Evolutionary conservation across 768 basidiomycete genomes (phyloP), one percentile per base, ranked within the genome.

Genomic region (Astraeus odoratus): DNA sequence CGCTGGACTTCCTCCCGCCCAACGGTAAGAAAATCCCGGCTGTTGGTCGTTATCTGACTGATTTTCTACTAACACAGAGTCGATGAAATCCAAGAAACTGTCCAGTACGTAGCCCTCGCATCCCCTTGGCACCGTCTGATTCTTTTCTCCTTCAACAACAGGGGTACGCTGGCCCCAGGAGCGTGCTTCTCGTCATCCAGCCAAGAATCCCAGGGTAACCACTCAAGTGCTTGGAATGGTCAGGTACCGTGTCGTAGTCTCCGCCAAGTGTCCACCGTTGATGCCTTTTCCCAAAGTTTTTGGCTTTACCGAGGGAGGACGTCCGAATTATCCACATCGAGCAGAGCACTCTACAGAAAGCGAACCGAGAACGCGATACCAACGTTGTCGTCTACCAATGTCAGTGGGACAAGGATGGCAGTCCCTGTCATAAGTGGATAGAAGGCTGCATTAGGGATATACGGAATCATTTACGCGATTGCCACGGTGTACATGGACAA

Each of bases 371-470:
- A 7, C 36, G 25, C 5, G 10, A 29, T 30, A 31, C 19, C 12
- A 13, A 12, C 16, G 36, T 45, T 5, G 16, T 39, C 13, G 44
- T 39, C 5, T 45, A 45, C 16, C n/a, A n/a, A 26, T 45, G 44
- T 26, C 12, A 23, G 22, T 45, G 36, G 29, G 44, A 36, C 34
- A 9, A 16, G 19, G 24, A 37, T 8, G 44, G 20, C 5, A 20
- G 10, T 1, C 26, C 24, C 26, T 45, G 44, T 30, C 7, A 9
- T n/a, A 10, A 22, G 20, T 45, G 36, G 44, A 22, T 49, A 8
- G 48, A 49, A 24, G 48, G 48, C 8, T 25, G 19, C 26, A 9
- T 29, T 23, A 19, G 27, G 30, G 48, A 35, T 23, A 41, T 49
- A 13, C 34, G 19, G 15, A 26, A 33, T 5, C 48, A 49, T 16